phyloP scores from a whole-genome alignment of 75 land plant species.

The Pinus taeda region DNA sequence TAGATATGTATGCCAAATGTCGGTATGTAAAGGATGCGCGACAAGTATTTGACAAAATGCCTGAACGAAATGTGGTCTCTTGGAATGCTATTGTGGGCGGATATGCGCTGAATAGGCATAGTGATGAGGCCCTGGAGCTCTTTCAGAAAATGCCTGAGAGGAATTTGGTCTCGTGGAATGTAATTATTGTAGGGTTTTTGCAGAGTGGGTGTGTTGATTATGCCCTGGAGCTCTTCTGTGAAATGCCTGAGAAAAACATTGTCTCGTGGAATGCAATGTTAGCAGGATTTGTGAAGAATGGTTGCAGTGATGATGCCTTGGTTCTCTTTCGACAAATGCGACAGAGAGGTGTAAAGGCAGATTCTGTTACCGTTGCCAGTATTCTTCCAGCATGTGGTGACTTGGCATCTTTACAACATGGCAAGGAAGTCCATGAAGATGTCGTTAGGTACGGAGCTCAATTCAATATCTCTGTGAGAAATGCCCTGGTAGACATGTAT shows the following conservation, averaged over 20 bases:
- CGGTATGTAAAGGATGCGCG: conserved; percentile 26
- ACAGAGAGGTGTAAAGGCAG: background rate
- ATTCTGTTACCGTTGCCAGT: background rate
- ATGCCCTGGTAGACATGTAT: conserved; percentile 14
- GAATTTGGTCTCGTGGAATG: conserved; percentile 48
- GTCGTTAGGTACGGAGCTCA: background rate
- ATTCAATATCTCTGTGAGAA: background rate
- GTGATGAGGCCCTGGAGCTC: conserved; percentile 32
- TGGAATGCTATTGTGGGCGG: conserved; percentile 44
- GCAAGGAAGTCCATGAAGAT: conserved; percentile 2
- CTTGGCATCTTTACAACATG: conserved; percentile 1
- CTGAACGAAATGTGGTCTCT: conserved; percentile 15
- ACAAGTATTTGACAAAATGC: conserved; percentile 21
- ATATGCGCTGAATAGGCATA: conserved; percentile 57
- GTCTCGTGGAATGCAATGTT: conserved; percentile 17
- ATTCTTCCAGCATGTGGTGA: conserved; percentile 11
- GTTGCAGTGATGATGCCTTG: background rate
- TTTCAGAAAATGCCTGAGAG: conserved; percentile 22
- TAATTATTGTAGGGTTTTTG: conserved; percentile 54
- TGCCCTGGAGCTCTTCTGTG: conserved; percentile 41
- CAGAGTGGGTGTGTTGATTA: conserved; percentile 34
- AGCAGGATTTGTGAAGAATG: conserved; percentile 7
- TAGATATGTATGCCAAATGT: conserved; percentile 43
- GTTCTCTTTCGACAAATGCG: conserved; percentile 9
- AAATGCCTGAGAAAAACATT: background rate